phyloP scores from a whole-genome alignment of 257 asterid species.

The Voacanga thouarsii region DNA sequence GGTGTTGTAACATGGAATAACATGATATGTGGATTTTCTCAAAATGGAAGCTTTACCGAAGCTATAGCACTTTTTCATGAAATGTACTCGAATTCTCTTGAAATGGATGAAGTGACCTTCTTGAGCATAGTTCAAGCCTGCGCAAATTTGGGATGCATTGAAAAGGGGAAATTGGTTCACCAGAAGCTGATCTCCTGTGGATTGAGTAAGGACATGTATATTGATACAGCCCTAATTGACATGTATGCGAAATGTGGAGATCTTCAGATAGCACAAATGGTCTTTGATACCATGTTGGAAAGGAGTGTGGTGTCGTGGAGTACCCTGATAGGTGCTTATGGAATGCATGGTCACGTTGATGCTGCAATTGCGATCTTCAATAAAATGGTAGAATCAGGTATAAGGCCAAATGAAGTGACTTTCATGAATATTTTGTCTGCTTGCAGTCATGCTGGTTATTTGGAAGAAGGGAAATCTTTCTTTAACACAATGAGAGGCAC shows the following conservation, averaged over 20 bases:
- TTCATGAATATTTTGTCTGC: constrained; percentile 78
- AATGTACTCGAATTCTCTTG: constrained; percentile 38
- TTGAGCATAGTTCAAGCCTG: constrained; percentile 79
- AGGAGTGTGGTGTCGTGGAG: constrained; percentile 75
- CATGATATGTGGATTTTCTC: constrained; percentile 74
- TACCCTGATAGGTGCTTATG: constrained; percentile 72
- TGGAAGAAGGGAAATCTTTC: constrained; percentile 60
- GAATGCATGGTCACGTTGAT: constrained; percentile 69
- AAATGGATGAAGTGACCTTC: constrained; percentile 75
- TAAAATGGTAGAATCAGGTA: constrained; percentile 58
- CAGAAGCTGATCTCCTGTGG: constrained; percentile 60
- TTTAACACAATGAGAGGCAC: constrained; percentile 54
- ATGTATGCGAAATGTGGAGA: constrained; percentile 91
- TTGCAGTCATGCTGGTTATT: constrained; percentile 80
- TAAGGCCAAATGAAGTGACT: constrained; percentile 59
- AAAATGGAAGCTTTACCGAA: constrained; percentile 58
- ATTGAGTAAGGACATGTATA: constrained; percentile 45
- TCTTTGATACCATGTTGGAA: constrained; percentile 54
- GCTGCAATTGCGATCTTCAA: constrained; percentile 50
- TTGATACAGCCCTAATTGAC: constrained; percentile 60
- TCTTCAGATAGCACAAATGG: constrained; percentile 51
- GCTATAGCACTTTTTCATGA: constrained; percentile 56
- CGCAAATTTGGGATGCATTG: constrained; percentile 53
- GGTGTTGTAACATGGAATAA: constrained; percentile 78
- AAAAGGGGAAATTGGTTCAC: constrained; percentile 82